These are phyloP conservation scores for Chaetothyriales sp. DNA, from an alignment of 2,329 filamentous ascomycete species.

Conservation along the genomic window DNA sequence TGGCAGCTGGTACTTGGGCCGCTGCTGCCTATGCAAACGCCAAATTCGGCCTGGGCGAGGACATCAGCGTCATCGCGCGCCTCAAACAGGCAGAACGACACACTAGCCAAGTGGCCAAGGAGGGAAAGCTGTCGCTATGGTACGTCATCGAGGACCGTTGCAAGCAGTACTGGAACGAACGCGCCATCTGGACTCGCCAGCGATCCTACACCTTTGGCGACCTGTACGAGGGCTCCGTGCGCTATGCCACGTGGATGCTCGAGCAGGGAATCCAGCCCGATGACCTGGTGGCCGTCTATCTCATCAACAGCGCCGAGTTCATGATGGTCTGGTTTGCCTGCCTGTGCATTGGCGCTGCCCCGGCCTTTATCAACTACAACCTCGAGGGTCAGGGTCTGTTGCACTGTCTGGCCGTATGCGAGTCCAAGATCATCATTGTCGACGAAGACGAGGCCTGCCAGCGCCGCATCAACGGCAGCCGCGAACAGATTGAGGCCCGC, in stretches of 20 bases:
- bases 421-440: constrained; percentile 43
- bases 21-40: constrained; percentile 52
- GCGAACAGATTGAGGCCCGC: constrained; percentile 31
- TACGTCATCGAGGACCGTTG: constrained; percentile 50
- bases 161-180: constrained; percentile 37
- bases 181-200: constrained; percentile 54
- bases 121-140: constrained; percentile 47
- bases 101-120: constrained; percentile 37
- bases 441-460: constrained; percentile 43
- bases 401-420: constrained; percentile 50
- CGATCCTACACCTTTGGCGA: constrained; percentile 48
- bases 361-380: constrained; percentile 55
- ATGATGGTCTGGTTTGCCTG: constrained; percentile 52
- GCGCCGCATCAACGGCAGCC: constrained; percentile 42
- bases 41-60: constrained; percentile 53
- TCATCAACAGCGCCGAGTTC: constrained; percentile 56
- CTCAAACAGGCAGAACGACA: constrained; percentile 31
- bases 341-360: constrained; percentile 52
- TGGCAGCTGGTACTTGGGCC: constrained; percentile 24
- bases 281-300: constrained; percentile 52
- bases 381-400: constrained; percentile 49
- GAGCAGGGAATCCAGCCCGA: constrained; percentile 44
- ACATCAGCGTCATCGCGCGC: constrained; percentile 38
- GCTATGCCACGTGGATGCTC: constrained; percentile 50
- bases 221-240: constrained; percentile 41